Base-by-base conservation (phyloP, 2,329 filamentous ascomycete genomes). In the Alternaria ventricosa region DNA sequence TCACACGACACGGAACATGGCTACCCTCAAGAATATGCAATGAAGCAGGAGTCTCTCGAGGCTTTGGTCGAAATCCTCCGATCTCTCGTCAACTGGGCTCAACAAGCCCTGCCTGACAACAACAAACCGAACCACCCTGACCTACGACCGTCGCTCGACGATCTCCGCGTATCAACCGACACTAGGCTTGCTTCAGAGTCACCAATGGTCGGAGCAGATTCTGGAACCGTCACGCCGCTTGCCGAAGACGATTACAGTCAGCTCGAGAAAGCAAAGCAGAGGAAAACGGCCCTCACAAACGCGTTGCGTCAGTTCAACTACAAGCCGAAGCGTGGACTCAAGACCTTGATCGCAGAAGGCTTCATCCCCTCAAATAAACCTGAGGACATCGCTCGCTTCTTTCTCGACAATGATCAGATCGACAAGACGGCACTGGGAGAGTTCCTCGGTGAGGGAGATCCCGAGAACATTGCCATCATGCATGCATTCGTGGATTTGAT, bases 381-480 rank as follows among this genome's bases (percentile, higher is more conserved):
- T 0, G 85, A 90, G 61, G 93, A 97, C 68, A 93, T 99, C 73
- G 96, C 94, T 15, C 85, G 81, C 18, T 99, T 99, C 77, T 82
- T 99, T 20, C 78, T 95, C 9, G 87, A 85, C 30, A 95, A 96
- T 72, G 93, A 97, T 13, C 89, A 90, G 28, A 84, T 99, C 4
- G 93, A 97, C 82, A 99, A 99, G 82, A 89, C 92, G 5, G 91
- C 94, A 75, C 90, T 99, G 49, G 96, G 96, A 72, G 96, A 99
- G 79, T 99, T 92, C 71, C 87, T 99, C 7, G 96, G 96, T 45
- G 96, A 99, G 80, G 96, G 94, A 33, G 95, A 99, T 11, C 86
- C 93, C 2, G 90, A 94, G 75, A 96, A 98, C 75, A 94, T 99
- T 72, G 93, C 95, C 65, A 97, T 93, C 71, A 99, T 99, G 96